Conservation (phyloP, 192 early-diverging fungal genomes). For the Haplosporangium gracile region DNA sequence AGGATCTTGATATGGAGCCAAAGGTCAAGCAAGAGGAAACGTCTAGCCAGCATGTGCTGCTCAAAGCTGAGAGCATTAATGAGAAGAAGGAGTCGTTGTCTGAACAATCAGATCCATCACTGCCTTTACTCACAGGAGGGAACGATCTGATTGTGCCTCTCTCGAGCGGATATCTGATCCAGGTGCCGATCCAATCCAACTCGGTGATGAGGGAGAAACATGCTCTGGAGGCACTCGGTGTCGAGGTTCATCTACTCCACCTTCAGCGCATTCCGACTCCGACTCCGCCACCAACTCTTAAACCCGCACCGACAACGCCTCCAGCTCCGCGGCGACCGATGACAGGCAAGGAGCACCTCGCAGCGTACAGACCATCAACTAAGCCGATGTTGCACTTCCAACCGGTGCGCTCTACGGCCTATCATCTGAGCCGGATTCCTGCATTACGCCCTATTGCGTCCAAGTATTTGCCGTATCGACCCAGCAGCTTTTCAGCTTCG, state of each 20-base stretch:
- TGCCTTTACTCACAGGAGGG: not conserved
- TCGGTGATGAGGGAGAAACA: slow-evolving; percentile 61
- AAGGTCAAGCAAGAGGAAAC: slow-evolving; percentile 1
- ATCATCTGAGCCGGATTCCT: not conserved
- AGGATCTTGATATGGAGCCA: slow-evolving; percentile 34
- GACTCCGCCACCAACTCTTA: not conserved
- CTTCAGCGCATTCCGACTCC: slow-evolving; percentile 26
- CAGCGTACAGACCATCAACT: not conserved
- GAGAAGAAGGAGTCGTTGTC: not conserved
- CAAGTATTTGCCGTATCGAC: not conserved
- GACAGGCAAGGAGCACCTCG: not conserved
- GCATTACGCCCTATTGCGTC: not conserved
- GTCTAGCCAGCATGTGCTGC: not conserved
- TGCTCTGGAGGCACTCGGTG: slow-evolving; percentile 49
- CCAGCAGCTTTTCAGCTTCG: not conserved
- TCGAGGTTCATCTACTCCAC: slow-evolving; percentile 59
- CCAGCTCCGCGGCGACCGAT: not conserved
- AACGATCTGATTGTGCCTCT: slow-evolving; percentile 62
- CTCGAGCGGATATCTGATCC: slow-evolving; percentile 64
- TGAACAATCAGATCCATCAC: not conserved
- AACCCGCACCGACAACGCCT: not conserved
- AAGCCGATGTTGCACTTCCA: not conserved
- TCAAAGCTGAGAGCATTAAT: not conserved
- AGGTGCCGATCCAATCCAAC: slow-evolving; percentile 55
- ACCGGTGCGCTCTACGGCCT: not conserved